phyloP scores from a whole-genome alignment of 495 filamentous ascomycete genomes.

The Acidiella bohemica region DNA sequence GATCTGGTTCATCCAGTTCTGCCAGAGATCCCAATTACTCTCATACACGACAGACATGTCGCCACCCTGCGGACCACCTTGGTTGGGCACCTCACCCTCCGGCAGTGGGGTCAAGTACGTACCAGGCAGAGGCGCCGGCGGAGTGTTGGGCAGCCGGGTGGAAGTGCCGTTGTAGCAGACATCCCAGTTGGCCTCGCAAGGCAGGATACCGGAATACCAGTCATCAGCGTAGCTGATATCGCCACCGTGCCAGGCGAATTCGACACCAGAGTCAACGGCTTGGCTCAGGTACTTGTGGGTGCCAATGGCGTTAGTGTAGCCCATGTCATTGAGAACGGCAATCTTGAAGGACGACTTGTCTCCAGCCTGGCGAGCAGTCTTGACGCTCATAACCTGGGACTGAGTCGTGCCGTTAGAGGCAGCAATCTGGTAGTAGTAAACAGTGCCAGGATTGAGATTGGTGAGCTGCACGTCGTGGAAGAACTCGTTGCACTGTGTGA shows the following conservation, averaged over 20 bases:
- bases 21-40: constrained; percentile 30
- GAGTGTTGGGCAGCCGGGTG: constrained; percentile 28
- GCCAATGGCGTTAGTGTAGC: constrained; percentile 31
- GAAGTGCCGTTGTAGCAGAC: constrained; percentile 42
- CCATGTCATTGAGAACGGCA: constrained; percentile 40
- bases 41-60: constrained; percentile 38
- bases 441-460: constrained; percentile 34
- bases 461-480: constrained; percentile 37
- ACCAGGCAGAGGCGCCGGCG: constrained; percentile 20
- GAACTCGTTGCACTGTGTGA: constrained; percentile 41
- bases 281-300: constrained; percentile 14
- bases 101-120: constrained; percentile 35
- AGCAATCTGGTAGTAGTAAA: constrained; percentile 38
- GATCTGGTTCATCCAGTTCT: constrained; percentile 37
- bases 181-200: constrained; percentile 36
- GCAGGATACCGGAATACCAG: constrained; percentile 41
- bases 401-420: constrained; percentile 12
- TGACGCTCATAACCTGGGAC: constrained; percentile 22
- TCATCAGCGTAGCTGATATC: constrained; percentile 44
- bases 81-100: constrained; percentile 34
- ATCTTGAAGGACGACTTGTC: constrained; percentile 36
- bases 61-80: constrained; percentile 36
- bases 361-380: constrained; percentile 28
- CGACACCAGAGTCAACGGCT: constrained; percentile 27
- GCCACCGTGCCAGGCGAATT: constrained; percentile 38